Evolutionary conservation across 306 rosid genomes (phyloP), one percentile per base, ranked within the genome.

Genomic region (Ceratonia siliqua): DNA sequence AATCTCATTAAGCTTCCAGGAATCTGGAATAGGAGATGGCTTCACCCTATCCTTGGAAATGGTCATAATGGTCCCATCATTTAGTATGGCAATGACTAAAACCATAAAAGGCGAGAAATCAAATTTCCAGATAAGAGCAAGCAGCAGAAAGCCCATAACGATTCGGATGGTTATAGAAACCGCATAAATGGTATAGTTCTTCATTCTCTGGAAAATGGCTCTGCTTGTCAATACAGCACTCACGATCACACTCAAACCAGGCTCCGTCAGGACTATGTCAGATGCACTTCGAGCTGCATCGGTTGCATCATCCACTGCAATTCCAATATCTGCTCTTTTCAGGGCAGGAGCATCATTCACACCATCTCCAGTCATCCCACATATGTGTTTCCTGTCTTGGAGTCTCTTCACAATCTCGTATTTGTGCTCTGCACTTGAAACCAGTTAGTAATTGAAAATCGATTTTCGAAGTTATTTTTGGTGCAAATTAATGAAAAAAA

Each of bases 81-180:
- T 93, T 49, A 93, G 96, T 49, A 93, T 71, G 76, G 98, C 98
- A 62, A 93, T 91, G 82, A 93, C 69, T 54, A 93, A 49, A 73
- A 93, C 97, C 98, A 93, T 91, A 39, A 93, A 93, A n/a, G 98
- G 98, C 8, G 98, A 91, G 83, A 93, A 93, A 80, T 93, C 98
- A 56, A 87, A 93, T 53, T 86, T 84, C 98, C 97, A 93, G 14
- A 93, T 93, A 17, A 93, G 97, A 0, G 98, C 97, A 30, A 93
- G 77, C 22, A 93, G 90, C 85, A 91, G 5, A 32, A 93, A 91
- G 2, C 98, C 98, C 7, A 91, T 27, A 50, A 93, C 98, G 0
- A 93, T 81, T 43, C 98, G 93, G 36, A 93, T 89, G 9, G 98
- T 93, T 9, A 93, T 89, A 2, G 98, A 93, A 61, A 93, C 97